phyloP scores from a whole-genome alignment of 306 rosid species.

The Cajanus cajan region DNA sequence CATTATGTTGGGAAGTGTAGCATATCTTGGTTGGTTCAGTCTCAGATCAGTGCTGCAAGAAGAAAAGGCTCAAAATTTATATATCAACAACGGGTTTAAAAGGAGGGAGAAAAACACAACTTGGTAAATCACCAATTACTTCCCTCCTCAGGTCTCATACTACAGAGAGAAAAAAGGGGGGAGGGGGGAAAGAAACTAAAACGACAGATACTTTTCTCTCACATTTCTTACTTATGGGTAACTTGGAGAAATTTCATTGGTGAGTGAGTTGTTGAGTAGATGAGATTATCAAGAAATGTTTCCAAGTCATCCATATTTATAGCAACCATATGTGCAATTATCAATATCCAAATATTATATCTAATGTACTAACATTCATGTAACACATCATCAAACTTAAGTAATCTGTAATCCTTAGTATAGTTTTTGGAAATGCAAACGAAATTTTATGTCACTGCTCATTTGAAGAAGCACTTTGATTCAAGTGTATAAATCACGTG shows the following conservation, averaged over 20 bases:
- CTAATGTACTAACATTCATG: neutral
- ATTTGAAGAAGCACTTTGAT: neutral
- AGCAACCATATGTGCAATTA: neutral
- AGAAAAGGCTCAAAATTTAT: neutral
- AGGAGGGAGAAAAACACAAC: neutral
- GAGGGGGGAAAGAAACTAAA: neutral
- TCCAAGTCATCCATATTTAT: neutral
- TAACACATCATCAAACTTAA: neutral
- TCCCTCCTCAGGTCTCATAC: too few relatives aligned
- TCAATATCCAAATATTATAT: neutral
- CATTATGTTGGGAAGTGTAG: constrained; percentile 97
- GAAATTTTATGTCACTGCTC: neutral
- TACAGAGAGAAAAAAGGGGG: neutral
- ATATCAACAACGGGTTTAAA: neutral
- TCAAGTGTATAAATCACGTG: neutral
- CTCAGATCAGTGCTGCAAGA: constrained; percentile 83
- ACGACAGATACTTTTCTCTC: neutral
- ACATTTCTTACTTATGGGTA: too few relatives aligned
- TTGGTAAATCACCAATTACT: neutral
- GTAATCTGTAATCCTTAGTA: neutral
- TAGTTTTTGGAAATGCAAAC: neutral
- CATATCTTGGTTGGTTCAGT: constrained; percentile 92
- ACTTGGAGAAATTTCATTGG: too few relatives aligned
- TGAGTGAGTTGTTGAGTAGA: too few relatives aligned
- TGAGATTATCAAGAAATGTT: too few relatives aligned